Evolutionary conservation across 805 yeast species (phyloP).

Genomic region (Candida sanyiensis): DNA sequence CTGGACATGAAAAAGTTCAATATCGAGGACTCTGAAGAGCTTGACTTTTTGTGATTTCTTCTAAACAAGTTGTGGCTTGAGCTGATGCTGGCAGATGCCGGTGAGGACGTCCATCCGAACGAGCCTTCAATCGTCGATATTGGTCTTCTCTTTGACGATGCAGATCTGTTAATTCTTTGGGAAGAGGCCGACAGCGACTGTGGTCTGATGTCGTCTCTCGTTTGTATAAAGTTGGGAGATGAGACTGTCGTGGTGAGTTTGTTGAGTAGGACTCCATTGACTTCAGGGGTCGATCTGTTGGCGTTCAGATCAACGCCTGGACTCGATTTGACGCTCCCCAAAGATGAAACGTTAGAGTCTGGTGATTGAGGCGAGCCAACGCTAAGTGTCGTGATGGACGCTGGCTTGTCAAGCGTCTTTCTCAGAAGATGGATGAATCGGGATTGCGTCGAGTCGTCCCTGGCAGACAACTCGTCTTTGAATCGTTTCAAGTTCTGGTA

Average conservation of each 20-base stretch:
- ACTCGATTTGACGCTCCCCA: constrained; percentile 19
- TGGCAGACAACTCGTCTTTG: constrained; percentile 35
- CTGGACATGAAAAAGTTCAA: constrained; percentile 37
- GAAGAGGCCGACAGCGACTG: background rate
- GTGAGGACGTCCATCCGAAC: constrained; percentile 26
- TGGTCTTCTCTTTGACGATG: constrained; percentile 25
- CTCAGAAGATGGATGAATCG: constrained; percentile 52
- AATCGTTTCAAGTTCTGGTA: constrained; percentile 50
- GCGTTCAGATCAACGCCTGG: constrained; percentile 11
- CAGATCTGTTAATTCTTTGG: constrained; percentile 1
- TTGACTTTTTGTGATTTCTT: constrained; percentile 60
- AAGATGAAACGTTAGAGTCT: constrained; percentile 17
- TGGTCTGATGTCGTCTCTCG: background rate
- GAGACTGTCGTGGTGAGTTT: constrained; percentile 31
- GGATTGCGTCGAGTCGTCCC: constrained; percentile 46
- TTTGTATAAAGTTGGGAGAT: constrained; percentile 26
- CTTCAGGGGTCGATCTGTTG: constrained; percentile 25
- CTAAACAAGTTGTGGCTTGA: constrained; percentile 44
- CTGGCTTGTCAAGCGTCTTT: constrained; percentile 31
- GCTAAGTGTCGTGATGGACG: constrained; percentile 18
- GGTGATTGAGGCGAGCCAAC: constrained; percentile 13
- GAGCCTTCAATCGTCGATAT: constrained; percentile 34
- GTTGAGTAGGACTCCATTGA: constrained; percentile 20
- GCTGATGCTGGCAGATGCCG: constrained; percentile 22
- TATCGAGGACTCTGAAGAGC: constrained; percentile 50